phyloP scores from a whole-genome alignment of 768 basidiomycete genomes.

The Tylopilus felleus region DNA sequence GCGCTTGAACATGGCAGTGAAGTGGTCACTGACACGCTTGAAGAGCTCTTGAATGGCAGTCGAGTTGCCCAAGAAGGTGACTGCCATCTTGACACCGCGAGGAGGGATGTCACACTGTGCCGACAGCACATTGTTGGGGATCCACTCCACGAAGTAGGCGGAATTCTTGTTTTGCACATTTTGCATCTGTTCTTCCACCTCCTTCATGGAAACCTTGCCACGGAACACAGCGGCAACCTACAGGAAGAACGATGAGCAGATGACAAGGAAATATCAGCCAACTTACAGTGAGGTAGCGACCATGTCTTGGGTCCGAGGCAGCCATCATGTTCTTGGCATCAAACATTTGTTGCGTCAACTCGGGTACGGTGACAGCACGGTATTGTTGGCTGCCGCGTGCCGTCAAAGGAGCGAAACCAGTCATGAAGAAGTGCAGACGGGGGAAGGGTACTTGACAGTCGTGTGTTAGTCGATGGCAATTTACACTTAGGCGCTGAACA shows the following conservation, averaged over 20 bases:
- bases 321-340: conserved; percentile 99
- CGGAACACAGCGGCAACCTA: conserved; percentile 96
- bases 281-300: conserved; percentile 91
- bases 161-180: conserved; percentile 97
- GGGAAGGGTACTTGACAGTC: conserved; percentile 80
- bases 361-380: conserved; percentile 95
- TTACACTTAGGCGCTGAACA: conserved; percentile 20
- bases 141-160: conserved; percentile 99
- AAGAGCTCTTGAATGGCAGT: conserved; percentile 97
- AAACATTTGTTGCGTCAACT: conserved; percentile 99
- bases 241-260: neutral
- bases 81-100: conserved; percentile 93
- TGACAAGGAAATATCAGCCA: neutral
- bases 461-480: conserved; percentile 1
- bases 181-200: conserved; percentile 99
- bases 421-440: conserved; percentile 99
- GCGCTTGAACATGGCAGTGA: conserved; percentile 98
- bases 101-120: conserved; percentile 99
- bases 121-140: conserved; percentile 97
- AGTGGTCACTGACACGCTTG: conserved; percentile 98
- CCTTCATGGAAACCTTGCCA: conserved; percentile 99
- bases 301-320: conserved; percentile 93
- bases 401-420: conserved; percentile 91
- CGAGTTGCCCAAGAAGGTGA: conserved; percentile 96
- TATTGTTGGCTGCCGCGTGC: conserved; percentile 93